Evolutionary conservation across 768 basidiomycete genomes (phyloP).

Genomic region (Lentinus tigrinus): DNA sequence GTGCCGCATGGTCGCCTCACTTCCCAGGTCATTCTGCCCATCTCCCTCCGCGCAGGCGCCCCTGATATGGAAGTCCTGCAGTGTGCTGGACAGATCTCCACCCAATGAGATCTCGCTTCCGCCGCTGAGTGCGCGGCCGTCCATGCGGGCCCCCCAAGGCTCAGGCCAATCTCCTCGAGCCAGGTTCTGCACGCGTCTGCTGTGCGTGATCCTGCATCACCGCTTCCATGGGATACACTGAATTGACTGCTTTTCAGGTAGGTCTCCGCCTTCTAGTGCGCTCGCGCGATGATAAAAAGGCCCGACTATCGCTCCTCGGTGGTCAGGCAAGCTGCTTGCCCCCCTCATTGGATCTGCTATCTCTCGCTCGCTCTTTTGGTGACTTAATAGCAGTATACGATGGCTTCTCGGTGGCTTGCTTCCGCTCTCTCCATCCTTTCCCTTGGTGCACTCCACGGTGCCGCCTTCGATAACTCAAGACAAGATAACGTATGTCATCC

Average conservation of each 20-base stretch:
- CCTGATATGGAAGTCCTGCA: constrained; percentile 7
- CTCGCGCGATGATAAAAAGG: constrained; percentile 4
- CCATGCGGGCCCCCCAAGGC: neutral
- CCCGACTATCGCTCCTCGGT: neutral
- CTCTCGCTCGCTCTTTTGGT: neutral
- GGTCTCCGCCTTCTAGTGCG: constrained; percentile 2
- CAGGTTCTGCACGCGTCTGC: constrained; percentile 2
- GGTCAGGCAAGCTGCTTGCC: neutral
- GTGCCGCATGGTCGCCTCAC: constrained; percentile 13
- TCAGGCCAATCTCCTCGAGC: neutral
- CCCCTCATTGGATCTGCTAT: neutral
- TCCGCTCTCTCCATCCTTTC: constrained; percentile 9
- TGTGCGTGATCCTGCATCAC: constrained; percentile 11
- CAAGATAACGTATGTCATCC: constrained; percentile 20
- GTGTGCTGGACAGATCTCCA: neutral
- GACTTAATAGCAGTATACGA: constrained; percentile 1
- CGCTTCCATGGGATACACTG: neutral
- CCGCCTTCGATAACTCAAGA: constrained; percentile 17
- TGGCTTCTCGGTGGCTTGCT: constrained; percentile 13
- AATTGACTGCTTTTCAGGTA: constrained; percentile 2
- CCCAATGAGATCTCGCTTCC: neutral
- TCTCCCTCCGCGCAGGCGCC: neutral
- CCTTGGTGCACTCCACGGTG: constrained; percentile 6
- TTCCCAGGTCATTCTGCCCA: neutral
- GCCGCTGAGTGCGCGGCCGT: neutral